Percentiles rank a stretch among this genome's conserved stretches.
phyloP scores from a whole-genome alignment of 2,329 filamentous ascomycete species.

The Colletotrichum sp. region DNA sequence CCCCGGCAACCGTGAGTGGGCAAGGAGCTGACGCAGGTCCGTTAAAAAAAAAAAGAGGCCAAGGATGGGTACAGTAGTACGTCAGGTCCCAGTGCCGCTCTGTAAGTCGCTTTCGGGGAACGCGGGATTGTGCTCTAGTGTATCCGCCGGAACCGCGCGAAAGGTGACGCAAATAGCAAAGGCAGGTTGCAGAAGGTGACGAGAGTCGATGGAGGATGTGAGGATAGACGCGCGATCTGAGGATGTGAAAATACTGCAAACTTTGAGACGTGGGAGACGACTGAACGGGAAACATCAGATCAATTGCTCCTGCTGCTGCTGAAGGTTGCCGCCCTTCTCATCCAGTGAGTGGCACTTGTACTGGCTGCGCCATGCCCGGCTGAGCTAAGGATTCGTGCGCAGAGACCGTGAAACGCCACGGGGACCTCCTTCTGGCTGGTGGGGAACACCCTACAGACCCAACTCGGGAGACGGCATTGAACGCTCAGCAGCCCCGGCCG shows the following conservation, averaged over 20 bases:
- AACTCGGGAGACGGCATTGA: neutral
- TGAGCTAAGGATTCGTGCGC: constrained; percentile 8
- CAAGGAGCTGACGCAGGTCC: constrained; percentile 19
- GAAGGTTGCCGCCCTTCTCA: neutral
- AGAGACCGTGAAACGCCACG: constrained; percentile 17
- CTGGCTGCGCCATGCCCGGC: neutral
- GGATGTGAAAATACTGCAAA: neutral
- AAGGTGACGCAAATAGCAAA: neutral
- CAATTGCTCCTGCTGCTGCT: neutral
- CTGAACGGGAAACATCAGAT: constrained; percentile 8
- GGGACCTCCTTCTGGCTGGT: neutral
- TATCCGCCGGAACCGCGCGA: neutral
- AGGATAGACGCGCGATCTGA: neutral
- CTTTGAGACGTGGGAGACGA: neutral
- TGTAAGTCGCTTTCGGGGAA: neutral
- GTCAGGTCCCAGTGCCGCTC: neutral
- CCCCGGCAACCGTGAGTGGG: constrained; percentile 18
- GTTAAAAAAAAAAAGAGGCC: neutral
- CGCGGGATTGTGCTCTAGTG: neutral
- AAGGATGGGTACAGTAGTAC: neutral
- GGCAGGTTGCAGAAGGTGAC: neutral
- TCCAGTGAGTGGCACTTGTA: neutral
- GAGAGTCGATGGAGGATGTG: neutral
- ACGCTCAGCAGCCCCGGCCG: neutral
- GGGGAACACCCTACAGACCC: neutral